These are phyloP conservation scores for Miscanthus sacchariflorus DNA, from an alignment of 202 grass and related monocot genomes.

Conservation along the genomic window DNA sequence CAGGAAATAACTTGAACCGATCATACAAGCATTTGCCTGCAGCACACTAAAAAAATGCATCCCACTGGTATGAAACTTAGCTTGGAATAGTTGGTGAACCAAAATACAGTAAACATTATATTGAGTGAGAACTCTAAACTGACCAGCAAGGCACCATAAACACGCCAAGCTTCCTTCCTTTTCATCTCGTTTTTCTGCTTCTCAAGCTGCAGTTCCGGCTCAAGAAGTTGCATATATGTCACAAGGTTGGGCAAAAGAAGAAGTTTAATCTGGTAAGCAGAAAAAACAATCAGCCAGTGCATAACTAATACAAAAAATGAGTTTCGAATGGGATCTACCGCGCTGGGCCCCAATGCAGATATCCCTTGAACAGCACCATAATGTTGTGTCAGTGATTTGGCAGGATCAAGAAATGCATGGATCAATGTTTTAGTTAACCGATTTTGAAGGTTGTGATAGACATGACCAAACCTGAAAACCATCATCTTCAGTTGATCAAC, in stretches of 20 bases:
- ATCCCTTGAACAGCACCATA: slow-evolving; percentile 96
- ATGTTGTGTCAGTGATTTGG: slow-evolving; percentile 93
- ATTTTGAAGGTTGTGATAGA: slow-evolving; percentile 83
- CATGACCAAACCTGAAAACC: slow-evolving; percentile 79
- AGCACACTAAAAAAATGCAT: slow-evolving; percentile 72
- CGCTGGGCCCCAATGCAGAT: slow-evolving; percentile 79
- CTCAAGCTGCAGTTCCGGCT: slow-evolving; percentile 88
- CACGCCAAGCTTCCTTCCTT: slow-evolving; percentile 97
- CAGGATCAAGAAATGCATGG: slow-evolving; percentile 89
- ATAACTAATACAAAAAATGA: slow-evolving; percentile 26
- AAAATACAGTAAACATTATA: slow-evolving; percentile 34
- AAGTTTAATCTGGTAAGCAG: slow-evolving; percentile 67
- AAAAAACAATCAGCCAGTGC: slow-evolving; percentile 36
- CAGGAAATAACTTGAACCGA: slow-evolving; percentile 75
- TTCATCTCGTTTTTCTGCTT: slow-evolving; percentile 96
- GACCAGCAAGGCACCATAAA: slow-evolving; percentile 86
- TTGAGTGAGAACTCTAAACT: slow-evolving; percentile 29
- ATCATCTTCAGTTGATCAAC: slow-evolving; percentile 27
- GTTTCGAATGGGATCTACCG: slow-evolving; percentile 57
- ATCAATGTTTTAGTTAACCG: slow-evolving; percentile 77
- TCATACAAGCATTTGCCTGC: slow-evolving; percentile 89
- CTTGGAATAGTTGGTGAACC: background rate
- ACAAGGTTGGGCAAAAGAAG: slow-evolving; percentile 89
- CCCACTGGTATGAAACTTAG: slow-evolving; percentile 20
- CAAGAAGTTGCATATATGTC: slow-evolving; percentile 89